Conservation (phyloP, 1,284 basidiomycete species). For the Takashimella koratensis region DNA sequence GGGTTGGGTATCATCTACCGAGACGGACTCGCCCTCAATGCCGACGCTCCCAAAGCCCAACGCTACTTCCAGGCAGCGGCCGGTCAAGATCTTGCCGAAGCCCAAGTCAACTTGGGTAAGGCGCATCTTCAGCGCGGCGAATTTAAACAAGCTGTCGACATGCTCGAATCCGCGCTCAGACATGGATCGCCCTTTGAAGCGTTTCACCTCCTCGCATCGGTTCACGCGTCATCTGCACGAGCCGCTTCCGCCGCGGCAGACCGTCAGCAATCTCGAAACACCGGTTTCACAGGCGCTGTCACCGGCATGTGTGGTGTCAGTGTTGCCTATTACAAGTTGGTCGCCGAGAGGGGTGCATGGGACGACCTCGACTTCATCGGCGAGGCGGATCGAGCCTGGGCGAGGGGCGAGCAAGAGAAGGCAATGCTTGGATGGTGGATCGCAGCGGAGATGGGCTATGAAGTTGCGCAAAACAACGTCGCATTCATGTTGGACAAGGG, state of each 20-base stretch:
- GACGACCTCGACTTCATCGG: conserved; percentile 68
- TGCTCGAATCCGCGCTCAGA: conserved; percentile 76
- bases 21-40: conserved; percentile 72
- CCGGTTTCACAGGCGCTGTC: conserved; percentile 7
- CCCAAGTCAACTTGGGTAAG: conserved; percentile 85
- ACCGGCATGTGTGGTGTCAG: conserved; percentile 71
- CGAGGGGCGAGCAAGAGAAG: conserved; percentile 59
- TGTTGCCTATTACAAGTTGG: conserved; percentile 77
- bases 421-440: conserved; percentile 86
- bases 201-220: conserved; percentile 81
- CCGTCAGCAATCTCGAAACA: not conserved
- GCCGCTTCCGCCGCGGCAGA: conserved; percentile 3
- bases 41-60: conserved; percentile 55
- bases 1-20: conserved; percentile 86
- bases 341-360: conserved; percentile 85
- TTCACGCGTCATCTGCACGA: conserved; percentile 63
- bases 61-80: conserved; percentile 75
- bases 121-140: conserved; percentile 57
- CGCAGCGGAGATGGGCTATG: conserved; percentile 85
- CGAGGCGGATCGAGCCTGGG: conserved; percentile 79
- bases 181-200: conserved; percentile 86
- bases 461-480: conserved; percentile 92
- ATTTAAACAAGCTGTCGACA: conserved; percentile 58
- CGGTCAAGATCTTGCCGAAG: conserved; percentile 79
- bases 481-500: conserved; percentile 84